A percentile compares a stretch with the other conserved stretches of the same genome.
phyloP scores from a whole-genome alignment of 1,139 yeast species.

The Geotrichum cucujoidarum region DNA sequence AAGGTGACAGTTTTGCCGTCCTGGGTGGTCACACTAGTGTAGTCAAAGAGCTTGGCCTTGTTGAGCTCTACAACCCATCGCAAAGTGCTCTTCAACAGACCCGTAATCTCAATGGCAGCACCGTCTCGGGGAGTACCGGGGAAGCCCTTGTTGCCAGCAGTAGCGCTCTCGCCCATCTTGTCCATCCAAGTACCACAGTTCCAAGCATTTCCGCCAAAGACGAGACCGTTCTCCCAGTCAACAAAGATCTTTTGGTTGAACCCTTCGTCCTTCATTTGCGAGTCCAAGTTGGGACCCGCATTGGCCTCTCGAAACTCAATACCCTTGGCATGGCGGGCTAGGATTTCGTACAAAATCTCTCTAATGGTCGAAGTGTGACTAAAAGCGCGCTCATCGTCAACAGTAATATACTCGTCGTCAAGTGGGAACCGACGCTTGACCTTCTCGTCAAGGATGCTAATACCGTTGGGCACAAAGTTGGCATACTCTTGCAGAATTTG shows the following conservation, averaged over 20 bases:
- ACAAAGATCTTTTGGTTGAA: slow-evolving; percentile 76
- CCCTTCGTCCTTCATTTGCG: slow-evolving; percentile 90
- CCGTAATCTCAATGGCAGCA: slow-evolving; percentile 90
- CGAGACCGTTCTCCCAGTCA: slow-evolving; percentile 85
- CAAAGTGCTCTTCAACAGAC: slow-evolving; percentile 75
- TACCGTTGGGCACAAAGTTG: slow-evolving; percentile 62
- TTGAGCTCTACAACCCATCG: slow-evolving; percentile 68
- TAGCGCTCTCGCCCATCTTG: slow-evolving; percentile 92
- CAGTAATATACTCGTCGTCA: slow-evolving; percentile 72
- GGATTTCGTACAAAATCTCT: slow-evolving; percentile 76
- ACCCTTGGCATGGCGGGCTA: slow-evolving; percentile 82
- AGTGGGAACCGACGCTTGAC: slow-evolving; percentile 83
- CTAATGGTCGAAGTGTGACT: slow-evolving; percentile 61
- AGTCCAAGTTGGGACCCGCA: slow-evolving; percentile 83
- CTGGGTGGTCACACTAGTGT: slow-evolving; percentile 43
- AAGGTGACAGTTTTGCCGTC: slow-evolving; percentile 51
- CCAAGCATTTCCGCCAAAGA: slow-evolving; percentile 85
- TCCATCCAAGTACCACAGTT: slow-evolving; percentile 99
- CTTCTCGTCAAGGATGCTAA: slow-evolving; percentile 57
- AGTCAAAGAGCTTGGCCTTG: slow-evolving; percentile 49
- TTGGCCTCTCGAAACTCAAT: slow-evolving; percentile 89
- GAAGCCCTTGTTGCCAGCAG: slow-evolving; percentile 76
- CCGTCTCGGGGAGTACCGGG: slow-evolving; percentile 99
- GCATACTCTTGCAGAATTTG: slow-evolving; percentile 85
- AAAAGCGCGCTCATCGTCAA: slow-evolving; percentile 71